These are phyloP conservation scores for Talaromyces marneffei DNA, from an alignment of 2,329 filamentous ascomycete genomes.

Conservation along the genomic window DNA sequence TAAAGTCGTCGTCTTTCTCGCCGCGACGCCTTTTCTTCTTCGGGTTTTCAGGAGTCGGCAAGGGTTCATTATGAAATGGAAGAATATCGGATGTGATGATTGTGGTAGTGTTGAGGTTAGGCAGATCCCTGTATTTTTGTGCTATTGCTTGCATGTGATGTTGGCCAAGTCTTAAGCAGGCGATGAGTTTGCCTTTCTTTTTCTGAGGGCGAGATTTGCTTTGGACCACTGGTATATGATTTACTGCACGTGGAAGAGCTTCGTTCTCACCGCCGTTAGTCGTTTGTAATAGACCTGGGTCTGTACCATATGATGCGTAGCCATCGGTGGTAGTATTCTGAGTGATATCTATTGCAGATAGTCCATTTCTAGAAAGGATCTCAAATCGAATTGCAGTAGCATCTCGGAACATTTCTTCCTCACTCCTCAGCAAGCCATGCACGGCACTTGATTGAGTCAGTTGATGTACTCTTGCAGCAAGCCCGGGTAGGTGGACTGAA, in stretches of 20 bases:
- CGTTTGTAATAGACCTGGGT: constrained; percentile 1
- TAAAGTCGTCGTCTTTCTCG: constrained; percentile 28
- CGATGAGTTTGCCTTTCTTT: constrained; percentile 9
- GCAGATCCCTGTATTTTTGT: neutral
- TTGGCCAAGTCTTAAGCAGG: constrained; percentile 10
- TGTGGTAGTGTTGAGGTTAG: neutral
- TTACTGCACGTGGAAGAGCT: constrained; percentile 1
- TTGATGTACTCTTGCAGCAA: constrained; percentile 8
- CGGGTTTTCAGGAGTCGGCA: neutral
- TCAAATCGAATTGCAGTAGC: constrained; percentile 32
- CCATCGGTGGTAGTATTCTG: neutral
- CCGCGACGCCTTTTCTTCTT: constrained; percentile 15
- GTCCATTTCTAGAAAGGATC: constrained; percentile 21
- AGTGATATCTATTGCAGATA: neutral
- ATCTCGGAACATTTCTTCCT: constrained; percentile 26
- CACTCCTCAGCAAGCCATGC: constrained; percentile 22
- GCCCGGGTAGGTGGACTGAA: constrained; percentile 10
- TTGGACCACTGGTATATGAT: neutral
- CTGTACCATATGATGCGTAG: neutral
- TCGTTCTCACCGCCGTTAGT: neutral
- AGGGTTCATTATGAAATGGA: constrained; percentile 2
- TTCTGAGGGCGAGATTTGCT: neutral
- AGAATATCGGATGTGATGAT: constrained; percentile 8
- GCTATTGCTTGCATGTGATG: constrained; percentile 5
- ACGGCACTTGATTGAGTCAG: constrained; percentile 14